Conservation (phyloP, 2,329 filamentous ascomycete species). For the Endothia cerciana region DNA sequence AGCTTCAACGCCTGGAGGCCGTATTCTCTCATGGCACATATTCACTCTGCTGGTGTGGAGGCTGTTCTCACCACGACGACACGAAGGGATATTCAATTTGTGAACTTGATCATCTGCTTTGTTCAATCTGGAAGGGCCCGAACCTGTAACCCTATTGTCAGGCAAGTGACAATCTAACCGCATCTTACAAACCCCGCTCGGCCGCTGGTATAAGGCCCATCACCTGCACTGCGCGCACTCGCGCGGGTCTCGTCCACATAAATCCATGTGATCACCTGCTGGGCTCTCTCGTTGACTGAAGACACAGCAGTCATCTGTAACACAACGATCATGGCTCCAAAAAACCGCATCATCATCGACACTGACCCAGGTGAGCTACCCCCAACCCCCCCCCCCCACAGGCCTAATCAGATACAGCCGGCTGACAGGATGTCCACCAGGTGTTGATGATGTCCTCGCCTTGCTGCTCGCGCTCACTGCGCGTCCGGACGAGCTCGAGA, state of each 20-base stretch:
- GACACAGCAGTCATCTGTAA: conserved; percentile 1
- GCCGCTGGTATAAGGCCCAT: neutral
- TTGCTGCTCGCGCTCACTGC: conserved; percentile 85
- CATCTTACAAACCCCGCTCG: neutral
- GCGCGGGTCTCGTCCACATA: neutral
- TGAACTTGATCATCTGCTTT: neutral
- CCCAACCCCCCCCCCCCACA: no score
- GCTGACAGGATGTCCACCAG: conserved; percentile 44
- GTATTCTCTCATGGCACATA: neutral
- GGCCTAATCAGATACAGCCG: neutral
- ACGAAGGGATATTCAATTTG: neutral
- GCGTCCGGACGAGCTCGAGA: conserved; percentile 80
- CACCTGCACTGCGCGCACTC: neutral
- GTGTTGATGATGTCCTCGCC: conserved; percentile 89
- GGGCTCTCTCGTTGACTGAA: conserved; percentile 10
- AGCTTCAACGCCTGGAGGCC: neutral
- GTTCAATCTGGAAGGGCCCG: neutral
- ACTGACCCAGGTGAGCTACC: conserved; percentile 76
- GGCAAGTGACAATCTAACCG: neutral
- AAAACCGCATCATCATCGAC: conserved; percentile 87
- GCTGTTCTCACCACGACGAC: neutral
- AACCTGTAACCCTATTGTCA: neutral
- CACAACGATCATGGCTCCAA: conserved; percentile 59
- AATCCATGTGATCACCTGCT: neutral
- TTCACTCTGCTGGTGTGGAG: neutral